Conservation (phyloP, 163 green algal genomes). For the Coccomyxa subellipsoidea region DNA sequence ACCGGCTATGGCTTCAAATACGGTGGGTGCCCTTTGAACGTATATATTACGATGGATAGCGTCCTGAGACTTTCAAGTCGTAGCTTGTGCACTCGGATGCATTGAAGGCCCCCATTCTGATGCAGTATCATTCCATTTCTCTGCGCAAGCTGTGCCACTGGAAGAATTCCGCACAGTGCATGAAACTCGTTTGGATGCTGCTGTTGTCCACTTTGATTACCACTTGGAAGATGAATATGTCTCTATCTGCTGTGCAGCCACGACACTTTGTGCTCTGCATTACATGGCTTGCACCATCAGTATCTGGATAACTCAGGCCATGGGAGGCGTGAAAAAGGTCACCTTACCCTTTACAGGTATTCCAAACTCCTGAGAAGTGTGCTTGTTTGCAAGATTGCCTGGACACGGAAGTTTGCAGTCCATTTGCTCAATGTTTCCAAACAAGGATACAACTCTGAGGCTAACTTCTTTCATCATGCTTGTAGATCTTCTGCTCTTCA, state of each 20-base stretch:
- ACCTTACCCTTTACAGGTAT: constrained; percentile 4
- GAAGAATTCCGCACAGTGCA: too few species aligned
- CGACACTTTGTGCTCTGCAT: constrained; percentile 83
- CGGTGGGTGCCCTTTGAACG: constrained; percentile 25
- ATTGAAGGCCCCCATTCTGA: too few species aligned
- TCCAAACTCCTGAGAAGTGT: background rate
- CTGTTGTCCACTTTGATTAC: background rate
- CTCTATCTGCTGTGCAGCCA: constrained; percentile 47
- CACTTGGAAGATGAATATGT: background rate
- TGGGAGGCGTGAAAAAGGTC: background rate
- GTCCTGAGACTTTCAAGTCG: too few species aligned
- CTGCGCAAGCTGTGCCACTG: too few species aligned
- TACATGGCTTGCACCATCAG: constrained; percentile 64
- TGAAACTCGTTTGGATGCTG: too few species aligned
- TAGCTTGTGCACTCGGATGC: too few species aligned
- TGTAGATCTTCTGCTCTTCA: constrained; percentile 78
- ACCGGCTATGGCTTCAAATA: constrained; percentile 75
- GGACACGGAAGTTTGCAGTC: background rate
- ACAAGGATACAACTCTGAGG: background rate
- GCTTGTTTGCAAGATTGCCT: background rate
- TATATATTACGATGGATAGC: background rate
- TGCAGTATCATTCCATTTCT: too few species aligned
- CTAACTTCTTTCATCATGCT: background rate
- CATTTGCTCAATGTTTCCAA: background rate
- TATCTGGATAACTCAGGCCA: constrained; percentile 25